phyloP scores from a whole-genome alignment of 441 rosid genomes.

The Capsella rubella region DNA sequence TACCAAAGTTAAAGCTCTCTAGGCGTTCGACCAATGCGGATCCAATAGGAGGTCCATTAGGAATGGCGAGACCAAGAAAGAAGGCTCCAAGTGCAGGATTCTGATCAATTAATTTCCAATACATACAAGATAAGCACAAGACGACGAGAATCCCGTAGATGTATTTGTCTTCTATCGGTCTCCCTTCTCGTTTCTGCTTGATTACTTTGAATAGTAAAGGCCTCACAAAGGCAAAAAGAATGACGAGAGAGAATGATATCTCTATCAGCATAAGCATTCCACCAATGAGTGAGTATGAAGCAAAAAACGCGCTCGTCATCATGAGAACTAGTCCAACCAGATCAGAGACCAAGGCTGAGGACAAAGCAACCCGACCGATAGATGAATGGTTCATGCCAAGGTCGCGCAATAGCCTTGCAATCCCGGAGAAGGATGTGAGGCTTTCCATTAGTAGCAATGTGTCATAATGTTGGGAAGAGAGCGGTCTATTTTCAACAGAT shows the following conservation, averaged over 20 bases:
- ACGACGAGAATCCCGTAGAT: constrained; percentile 31
- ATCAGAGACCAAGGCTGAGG: constrained; percentile 50
- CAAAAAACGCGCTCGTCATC: background rate
- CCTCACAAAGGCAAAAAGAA: constrained; percentile 32
- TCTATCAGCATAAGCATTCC: background rate
- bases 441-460: constrained; percentile 35
- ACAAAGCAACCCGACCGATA: constrained; percentile 61
- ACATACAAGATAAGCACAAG: constrained; percentile 24
- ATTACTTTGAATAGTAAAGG: constrained; percentile 50
- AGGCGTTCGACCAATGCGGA: constrained; percentile 54
- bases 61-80: constrained; percentile 53
- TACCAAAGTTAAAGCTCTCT: constrained; percentile 38
- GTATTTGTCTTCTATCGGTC: constrained; percentile 41
- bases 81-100: constrained; percentile 48
- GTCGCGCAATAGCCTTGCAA: constrained; percentile 57
- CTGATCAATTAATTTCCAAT: background rate
- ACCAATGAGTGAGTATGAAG: accelerated
- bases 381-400: constrained; percentile 66
- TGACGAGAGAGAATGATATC: background rate
- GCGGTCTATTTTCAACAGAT: background rate
- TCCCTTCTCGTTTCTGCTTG: constrained; percentile 51
- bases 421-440: constrained; percentile 55
- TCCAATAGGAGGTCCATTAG: constrained; percentile 67
- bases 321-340: background rate
- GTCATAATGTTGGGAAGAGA: background rate